Base-by-base conservation (phyloP, 2,329 filamentous ascomycete genomes). In the Trematosphaeria pertusa region DNA sequence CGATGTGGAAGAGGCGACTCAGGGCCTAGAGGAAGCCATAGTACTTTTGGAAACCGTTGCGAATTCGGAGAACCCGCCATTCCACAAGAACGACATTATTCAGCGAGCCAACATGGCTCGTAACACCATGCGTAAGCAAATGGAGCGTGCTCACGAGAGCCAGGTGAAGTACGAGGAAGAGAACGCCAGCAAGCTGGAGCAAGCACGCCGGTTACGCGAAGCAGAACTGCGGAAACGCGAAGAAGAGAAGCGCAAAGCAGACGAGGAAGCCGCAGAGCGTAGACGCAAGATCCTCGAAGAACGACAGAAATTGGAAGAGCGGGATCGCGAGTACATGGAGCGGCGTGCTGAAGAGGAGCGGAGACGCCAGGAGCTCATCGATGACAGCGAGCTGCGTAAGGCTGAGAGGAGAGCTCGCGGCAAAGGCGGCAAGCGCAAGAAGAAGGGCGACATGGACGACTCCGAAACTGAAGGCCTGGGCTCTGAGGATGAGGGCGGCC, bases 91-190 rank as follows among this genome's bases (percentile, higher is more conserved):
- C 50, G 91, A 97, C 59, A 84, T 99, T 26, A 93, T 97, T 71
- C 90, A 95, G 73, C 91, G 95, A 66, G 93, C 94, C 33, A 96
- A 90, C 78, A 99, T 99, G 94, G 92, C 91, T 56, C 87, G 88
- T 50, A 96, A 97, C 70, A 99, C 95, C 1, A 90, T 96, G 75
- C 87, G 89, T 56, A 91, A 90, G 62, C 93, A 99, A 71, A 83
- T 99, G 10, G 90, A 95, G 64, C 86, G 91, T 62, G 88, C 89
- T 4, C 84, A 93, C 37, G 86, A 90, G 56, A 87, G 84, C 58
- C 94, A 99, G 70, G 87, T 84, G 53, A 89, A 95, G 54, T 97
- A 96, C 71, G 94, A 99, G 71, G 87, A 91, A 62, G 91, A 89
- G 77, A 97, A 97, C 69, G 90, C 91, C 26, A 85, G 88, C 62